Percentiles rank a stretch among this genome's conserved stretches.
Evolutionary conservation across 1,284 basidiomycete species (phyloP).

Genomic region (Porogramme epimiltina): DNA sequence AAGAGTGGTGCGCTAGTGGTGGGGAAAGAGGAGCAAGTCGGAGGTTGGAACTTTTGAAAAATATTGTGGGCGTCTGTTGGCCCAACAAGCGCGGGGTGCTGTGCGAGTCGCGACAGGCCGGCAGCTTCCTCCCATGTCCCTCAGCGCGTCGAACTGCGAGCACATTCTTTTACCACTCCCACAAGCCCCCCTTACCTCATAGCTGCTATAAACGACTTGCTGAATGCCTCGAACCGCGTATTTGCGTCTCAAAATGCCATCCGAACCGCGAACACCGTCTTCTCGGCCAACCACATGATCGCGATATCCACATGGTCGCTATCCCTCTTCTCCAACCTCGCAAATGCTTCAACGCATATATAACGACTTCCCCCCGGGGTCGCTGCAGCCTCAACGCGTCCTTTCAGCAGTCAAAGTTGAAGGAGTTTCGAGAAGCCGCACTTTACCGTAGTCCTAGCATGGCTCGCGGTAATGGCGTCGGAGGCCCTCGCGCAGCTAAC

Average conservation of each 20-base stretch:
- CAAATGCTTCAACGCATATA: not conserved
- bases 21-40: too few relatives aligned
- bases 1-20: too few relatives aligned
- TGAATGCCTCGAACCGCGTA: not conserved
- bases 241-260: not conserved
- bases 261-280: not conserved
- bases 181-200: not conserved
- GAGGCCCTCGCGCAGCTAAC: conserved; percentile 6
- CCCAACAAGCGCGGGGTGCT: too few relatives aligned
- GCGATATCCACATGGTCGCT: not conserved
- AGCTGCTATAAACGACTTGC: not conserved
- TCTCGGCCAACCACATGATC: not conserved
- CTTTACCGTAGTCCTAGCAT: not conserved
- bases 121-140: too few relatives aligned
- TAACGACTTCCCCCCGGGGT: not conserved
- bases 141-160: not conserved
- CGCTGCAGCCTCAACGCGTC: not conserved
- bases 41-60: too few relatives aligned
- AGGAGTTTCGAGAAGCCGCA: conserved; percentile 1
- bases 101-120: too few relatives aligned
- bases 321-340: not conserved
- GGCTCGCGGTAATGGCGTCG: conserved; percentile 2
- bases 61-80: too few relatives aligned
- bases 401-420: too few relatives aligned
- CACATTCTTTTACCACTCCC: not conserved